Evolutionary conservation across 2,329 filamentous ascomycete genomes (phyloP), one percentile per base, ranked within the genome.

Genomic region (Fusarium sp.): DNA sequence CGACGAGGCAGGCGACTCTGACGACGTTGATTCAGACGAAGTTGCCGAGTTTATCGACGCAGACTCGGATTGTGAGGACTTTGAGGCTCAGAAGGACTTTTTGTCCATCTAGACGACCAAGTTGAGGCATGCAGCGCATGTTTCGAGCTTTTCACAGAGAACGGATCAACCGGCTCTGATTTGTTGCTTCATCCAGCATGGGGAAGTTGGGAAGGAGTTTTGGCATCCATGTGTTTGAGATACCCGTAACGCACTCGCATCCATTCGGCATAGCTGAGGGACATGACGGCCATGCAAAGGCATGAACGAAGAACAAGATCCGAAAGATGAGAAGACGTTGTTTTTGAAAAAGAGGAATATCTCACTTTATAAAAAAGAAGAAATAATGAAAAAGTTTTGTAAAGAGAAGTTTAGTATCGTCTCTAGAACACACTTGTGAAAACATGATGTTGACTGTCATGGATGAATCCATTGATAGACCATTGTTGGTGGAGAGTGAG

Each of bases 21-120:
- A 95, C 81, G 94, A 96, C 81, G 89, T 94, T 78, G 93, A 95
- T 83, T 95, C 93, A 64, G 94, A 95, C 80, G 90, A 90, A 72
- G 87, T 92, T 68, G 91, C 92, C 79, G 91, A 93, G 81, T 91
- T 92, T 78, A 87, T 92, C 72, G 85, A 87, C 65, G 87, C 89
- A 69, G 88, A 89, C 67, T 85, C 83, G 67, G 85, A 87, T 63
- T 87, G 89, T 73, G 82, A 86, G 64, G 89, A 90, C 72, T 88
- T 91, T 80, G 85, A 87, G 67, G 85, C 88, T 76, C 86, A 89
- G 77, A 87, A 88, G 81, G 90, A 92, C 80, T 93, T 88, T 78
- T 89, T 93, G 80, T 78, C 80, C 57, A 80, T 86, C 61, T 86
- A 75, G 78, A 68, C 33, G 16, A 65, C 72, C 61, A 68, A 45